Evolutionary conservation across 768 basidiomycete genomes (phyloP), one percentile per base, ranked within the genome.

Genomic region (Mrakia frigida): DNA sequence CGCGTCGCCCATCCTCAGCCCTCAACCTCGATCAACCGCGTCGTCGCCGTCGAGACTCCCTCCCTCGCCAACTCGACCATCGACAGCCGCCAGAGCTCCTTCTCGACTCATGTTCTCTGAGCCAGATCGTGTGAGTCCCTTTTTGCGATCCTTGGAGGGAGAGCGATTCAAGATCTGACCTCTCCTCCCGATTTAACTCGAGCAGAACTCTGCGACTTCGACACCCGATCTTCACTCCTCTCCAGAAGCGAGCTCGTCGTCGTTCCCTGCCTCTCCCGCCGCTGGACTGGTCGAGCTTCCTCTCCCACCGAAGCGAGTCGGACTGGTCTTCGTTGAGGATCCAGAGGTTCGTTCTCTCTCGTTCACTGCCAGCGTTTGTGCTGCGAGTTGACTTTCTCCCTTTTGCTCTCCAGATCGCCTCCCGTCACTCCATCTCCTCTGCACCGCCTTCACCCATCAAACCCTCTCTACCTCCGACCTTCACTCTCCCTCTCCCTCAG

Each of bases 401-500:
- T 35, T 1, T 46, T 43, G 6, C 25, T 6, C 61, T 5, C 52
- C 70, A 52, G 41, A 52, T 33, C 43, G 14, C 21, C 41, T 28
- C n/a, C n/a, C 43, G 52, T 52, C 52, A 25, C 41, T 70, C 28
- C 25, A 59, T 41, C 59, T 16, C 31, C n/a, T 23, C 56, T 23
- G 21, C 56, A 23, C 4, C 35, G 13, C 25, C 56, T 39, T 28
- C 39, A 28, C 39, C 41, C 16, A n/a, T 28, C 6, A 46, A 50
- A 21, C 46, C 46, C 18, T 50, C 46, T 2, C 46, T 50, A 50
- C 46, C 46, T 50, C 46, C 46, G n/a, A n/a, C n/a, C n/a, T 9
- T 43, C 28, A 13, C 70, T 85, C 85, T 21, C 78, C 85, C 52
- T 77, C 72, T 23, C 81, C 84, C 74, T 79, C 84, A 79, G 85